Evolutionary conservation across 164 flowering plant species (phyloP), one percentile per base, ranked within the genome.

Genomic region (Amborella trichopoda): DNA sequence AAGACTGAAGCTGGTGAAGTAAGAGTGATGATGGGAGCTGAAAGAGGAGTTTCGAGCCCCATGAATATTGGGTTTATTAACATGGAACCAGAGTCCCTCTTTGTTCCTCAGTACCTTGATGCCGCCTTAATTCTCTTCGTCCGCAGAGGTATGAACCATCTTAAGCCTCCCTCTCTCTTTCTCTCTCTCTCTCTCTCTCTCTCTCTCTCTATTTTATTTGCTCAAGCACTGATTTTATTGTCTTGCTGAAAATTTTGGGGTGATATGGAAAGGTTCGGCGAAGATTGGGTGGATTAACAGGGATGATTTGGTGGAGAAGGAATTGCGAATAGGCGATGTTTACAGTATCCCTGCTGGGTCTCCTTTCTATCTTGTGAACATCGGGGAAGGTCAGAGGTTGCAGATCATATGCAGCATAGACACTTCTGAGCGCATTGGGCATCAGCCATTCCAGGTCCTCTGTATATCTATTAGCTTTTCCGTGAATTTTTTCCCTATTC

Each of bases 91-190:
- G 64, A 54, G 19, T 46, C 72, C 26, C 76, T 91, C 2, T 77
- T 80, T 64, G 37, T 87, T 25, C 96, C 99, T 58, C 99, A 91
- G 69, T 91, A 91, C 40, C 48, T 78, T 5, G 95, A 87, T 62
- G 77, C 95, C 45, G 69, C 50, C 28, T 47, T 87, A 46, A 67
- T 81, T 61, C 49, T 91, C 76, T 91, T 91, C 63, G 40, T 87
- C 33, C 77, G 80, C 28, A 58, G 62, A 71, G 98, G 98, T 86
- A 62, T 5, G n/a, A 30, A 30, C 34, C 34, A 13, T 30, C 13
- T 30, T 6, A 30, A 30, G 34, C 13, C 9, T 6, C 6, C 13
- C 9, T 30, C 13, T 30, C 13, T 13, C 34, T 30, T 6, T 30
- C 6, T 6, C 9, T 13, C 34, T 13, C 13, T 30, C 13, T 30